Conservation (phyloP, 352 stramenopile genomes). For the Plasmopara muralis region DNA sequence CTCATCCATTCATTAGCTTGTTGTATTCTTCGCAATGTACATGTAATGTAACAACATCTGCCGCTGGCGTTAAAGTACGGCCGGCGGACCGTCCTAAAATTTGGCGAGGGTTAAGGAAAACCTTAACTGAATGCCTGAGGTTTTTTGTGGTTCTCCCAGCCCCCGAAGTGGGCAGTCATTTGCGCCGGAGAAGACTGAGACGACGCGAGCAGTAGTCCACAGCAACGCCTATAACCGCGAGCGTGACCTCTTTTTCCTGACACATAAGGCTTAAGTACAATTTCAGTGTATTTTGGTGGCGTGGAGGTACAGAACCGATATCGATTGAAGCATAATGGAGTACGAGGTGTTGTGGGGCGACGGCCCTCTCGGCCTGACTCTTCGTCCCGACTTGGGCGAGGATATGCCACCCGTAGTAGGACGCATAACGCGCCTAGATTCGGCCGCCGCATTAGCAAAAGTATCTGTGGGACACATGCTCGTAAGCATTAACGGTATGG, state of each 20-base stretch:
- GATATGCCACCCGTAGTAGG: conserved; percentile 85
- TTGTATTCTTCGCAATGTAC: too few relatives aligned
- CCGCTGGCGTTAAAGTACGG: too few relatives aligned
- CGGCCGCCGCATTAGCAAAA: conserved; percentile 67
- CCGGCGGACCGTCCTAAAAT: too few relatives aligned
- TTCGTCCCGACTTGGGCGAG: conserved; percentile 75
- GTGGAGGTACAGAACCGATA: conserved; percentile 6
- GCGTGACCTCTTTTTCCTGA: neutral
- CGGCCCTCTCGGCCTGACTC: conserved; percentile 69
- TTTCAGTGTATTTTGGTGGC: conserved; percentile 7
- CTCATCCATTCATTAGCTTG: too few relatives aligned
- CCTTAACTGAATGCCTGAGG: neutral
- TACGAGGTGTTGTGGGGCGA: conserved; percentile 85
- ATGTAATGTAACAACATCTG: too few relatives aligned
- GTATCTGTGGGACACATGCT: conserved; percentile 84
- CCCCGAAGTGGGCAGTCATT: conserved; percentile 18
- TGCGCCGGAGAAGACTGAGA: conserved; percentile 19
- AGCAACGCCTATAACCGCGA: conserved; percentile 7
- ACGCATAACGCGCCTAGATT: conserved; percentile 82
- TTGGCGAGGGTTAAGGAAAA: neutral
- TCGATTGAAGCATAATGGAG: conserved; percentile 42
- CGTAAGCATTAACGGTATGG: conserved; percentile 83
- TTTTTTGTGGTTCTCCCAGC: conserved; percentile 23
- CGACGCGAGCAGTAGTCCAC: conserved; percentile 7
- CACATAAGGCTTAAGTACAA: neutral